phyloP scores from a whole-genome alignment of 2,329 filamentous ascomycete species.

The Hypoxylon sp. region DNA sequence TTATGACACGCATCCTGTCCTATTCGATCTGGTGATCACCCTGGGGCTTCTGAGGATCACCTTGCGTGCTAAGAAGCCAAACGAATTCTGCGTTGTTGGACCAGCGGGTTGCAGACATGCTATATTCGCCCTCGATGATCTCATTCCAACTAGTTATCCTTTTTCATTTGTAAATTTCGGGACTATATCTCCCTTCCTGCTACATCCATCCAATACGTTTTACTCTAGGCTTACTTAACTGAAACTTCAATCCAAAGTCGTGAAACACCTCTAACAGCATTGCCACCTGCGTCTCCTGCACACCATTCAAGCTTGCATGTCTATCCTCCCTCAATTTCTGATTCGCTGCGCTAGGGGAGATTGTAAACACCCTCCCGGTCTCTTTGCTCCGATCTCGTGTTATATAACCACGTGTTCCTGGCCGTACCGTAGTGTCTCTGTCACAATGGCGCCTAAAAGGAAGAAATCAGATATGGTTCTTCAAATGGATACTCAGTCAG shows the following conservation, averaged over 20 bases:
- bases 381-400: constrained; percentile 37
- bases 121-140: constrained; percentile 37
- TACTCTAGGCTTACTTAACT: constrained; percentile 3
- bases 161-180: constrained; percentile 20
- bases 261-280: constrained; percentile 12
- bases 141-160: constrained; percentile 29
- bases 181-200: constrained; percentile 1
- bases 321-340: constrained; percentile 33
- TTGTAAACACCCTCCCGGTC: constrained; percentile 27
- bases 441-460: constrained; percentile 59
- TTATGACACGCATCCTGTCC: constrained; percentile 37
- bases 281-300: not conserved
- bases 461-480: constrained; percentile 53
- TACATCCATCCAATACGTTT: not conserved
- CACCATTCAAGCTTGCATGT: constrained; percentile 44
- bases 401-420: constrained; percentile 37
- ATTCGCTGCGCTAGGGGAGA: constrained; percentile 38
- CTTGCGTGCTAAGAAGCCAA: not conserved
- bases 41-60: constrained; percentile 5
- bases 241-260: constrained; percentile 6
- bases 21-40: constrained; percentile 17
- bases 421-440: not conserved
- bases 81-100: not conserved
- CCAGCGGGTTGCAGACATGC: constrained; percentile 18
- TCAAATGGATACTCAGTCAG: constrained; percentile 21